Percentiles rank a stretch among this genome's conserved stretches.
These are phyloP conservation scores for Metschnikowia amazonensis DNA, from an alignment of 805 yeast genomes.

Conservation along the genomic window DNA sequence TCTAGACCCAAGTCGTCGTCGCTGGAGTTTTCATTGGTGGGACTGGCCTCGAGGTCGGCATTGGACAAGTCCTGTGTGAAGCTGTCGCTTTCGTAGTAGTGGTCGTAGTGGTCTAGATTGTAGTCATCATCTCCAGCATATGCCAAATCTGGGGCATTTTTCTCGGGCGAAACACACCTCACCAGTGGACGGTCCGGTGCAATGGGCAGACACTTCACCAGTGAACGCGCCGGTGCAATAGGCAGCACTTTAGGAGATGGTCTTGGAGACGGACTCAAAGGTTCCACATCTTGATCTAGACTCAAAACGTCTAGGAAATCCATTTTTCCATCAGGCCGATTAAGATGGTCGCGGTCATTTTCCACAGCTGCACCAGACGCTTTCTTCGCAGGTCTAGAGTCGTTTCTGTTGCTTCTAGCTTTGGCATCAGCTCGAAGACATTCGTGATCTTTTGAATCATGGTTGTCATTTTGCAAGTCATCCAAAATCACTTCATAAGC, in stretches of 20 bases:
- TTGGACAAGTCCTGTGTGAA: slow-evolving; percentile 17
- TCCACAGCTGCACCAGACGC: no score
- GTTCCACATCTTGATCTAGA: slow-evolving; percentile 1
- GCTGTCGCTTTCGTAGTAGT: slow-evolving; percentile 9
- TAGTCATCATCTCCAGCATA: slow-evolving; percentile 8
- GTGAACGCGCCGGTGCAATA: neutral
- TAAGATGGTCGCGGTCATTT: no score
- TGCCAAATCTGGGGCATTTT: neutral
- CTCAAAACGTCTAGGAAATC: neutral
- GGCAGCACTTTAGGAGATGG: neutral
- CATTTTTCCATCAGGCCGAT: neutral
- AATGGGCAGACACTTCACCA: neutral
- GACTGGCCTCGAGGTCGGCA: slow-evolving; percentile 20
- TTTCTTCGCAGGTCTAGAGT: no score
- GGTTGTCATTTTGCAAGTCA: no score
- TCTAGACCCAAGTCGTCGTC: slow-evolving; percentile 32
- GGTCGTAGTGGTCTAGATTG: slow-evolving; percentile 10
- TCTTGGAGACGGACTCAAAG: slow-evolving; percentile 1
- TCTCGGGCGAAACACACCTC: neutral
- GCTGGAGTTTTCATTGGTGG: slow-evolving; percentile 9
- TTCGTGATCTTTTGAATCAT: no score
- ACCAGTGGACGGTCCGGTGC: neutral
- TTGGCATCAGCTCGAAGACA: no score
- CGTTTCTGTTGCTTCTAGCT: no score
- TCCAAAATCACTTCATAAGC: neutral